These are phyloP conservation scores for Spathaspora hagerdaliae DNA, from an alignment of 805 yeast genomes.

Conservation along the genomic window DNA sequence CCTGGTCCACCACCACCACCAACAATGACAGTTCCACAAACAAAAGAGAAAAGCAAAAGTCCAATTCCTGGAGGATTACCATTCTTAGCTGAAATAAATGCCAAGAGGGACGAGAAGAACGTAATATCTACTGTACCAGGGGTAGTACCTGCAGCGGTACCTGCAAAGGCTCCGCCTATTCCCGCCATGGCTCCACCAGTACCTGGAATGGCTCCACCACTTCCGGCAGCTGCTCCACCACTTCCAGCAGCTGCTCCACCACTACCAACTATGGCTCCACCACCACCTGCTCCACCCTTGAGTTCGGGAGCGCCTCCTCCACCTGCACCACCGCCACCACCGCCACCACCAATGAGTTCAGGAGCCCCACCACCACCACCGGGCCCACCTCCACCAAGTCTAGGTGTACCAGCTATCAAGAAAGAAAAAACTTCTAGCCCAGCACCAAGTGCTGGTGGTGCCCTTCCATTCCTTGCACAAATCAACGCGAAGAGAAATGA, in stretches of 20 bases:
- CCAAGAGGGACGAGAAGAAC: conserved; percentile 47
- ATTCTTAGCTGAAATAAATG: conserved; percentile 55
- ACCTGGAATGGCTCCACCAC: conserved; percentile 7
- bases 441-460: conserved; percentile 29
- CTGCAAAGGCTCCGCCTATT: conserved; percentile 13
- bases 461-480: conserved; percentile 55
- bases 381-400: conserved; percentile 8
- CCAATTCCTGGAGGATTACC: conserved; percentile 41
- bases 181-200: conserved; percentile 15
- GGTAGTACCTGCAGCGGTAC: conserved; percentile 15
- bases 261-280: conserved; percentile 9
- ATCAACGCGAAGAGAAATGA: conserved; percentile 56
- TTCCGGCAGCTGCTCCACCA: conserved; percentile 12
- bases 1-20: conserved; percentile 11
- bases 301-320: conserved; percentile 7
- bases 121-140: conserved; percentile 33
- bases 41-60: background rate
- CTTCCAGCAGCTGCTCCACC: conserved; percentile 9
- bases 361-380: conserved; percentile 13
- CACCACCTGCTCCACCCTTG: conserved; percentile 6
- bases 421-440: conserved; percentile 10
- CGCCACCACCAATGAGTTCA: conserved; percentile 12
- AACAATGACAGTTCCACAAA: conserved; percentile 8
- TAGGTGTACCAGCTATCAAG: conserved; percentile 6
- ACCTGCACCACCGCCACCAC: conserved; percentile 9